Percentiles rank a stretch among this genome's conserved stretches.
Conservation (phyloP, 2,329 filamentous ascomycete genomes). For the Phyllosticta ampelicida region DNA sequence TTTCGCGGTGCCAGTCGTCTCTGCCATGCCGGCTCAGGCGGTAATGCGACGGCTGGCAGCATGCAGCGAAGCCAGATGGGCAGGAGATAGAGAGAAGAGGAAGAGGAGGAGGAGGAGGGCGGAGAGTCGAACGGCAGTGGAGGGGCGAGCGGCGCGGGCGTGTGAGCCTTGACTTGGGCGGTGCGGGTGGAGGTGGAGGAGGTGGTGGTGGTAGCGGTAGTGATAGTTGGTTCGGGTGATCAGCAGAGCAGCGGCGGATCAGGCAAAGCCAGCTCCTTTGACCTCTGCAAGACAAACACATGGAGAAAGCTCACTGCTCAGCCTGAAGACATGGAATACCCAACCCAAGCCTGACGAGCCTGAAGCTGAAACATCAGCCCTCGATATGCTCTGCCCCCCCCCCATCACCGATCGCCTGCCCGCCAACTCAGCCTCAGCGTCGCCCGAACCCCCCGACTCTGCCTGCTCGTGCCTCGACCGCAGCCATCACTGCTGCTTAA, state of each 20-base stretch:
- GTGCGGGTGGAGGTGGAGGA: no score
- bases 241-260: not conserved
- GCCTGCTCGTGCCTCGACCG: not conserved
- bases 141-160: no score
- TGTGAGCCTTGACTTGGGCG: not conserved
- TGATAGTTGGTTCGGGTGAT: not conserved
- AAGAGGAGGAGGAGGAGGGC: not conserved
- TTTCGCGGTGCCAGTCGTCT: slow-evolving; percentile 11
- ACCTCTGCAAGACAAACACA: no score
- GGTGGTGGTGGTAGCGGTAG: no score
- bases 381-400: not conserved
- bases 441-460: not conserved
- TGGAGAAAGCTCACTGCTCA: no score
- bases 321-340: not conserved
- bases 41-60: slow-evolving; percentile 12
- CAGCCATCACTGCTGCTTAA: not conserved
- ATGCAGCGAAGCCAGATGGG: not conserved
- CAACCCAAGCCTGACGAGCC: not conserved
- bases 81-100: not conserved
- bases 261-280: no score
- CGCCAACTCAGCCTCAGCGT: not conserved
- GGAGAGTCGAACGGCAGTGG: not conserved
- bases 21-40: slow-evolving; percentile 9
- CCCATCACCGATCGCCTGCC: not conserved
- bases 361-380: not conserved